These are phyloP conservation scores for Thermoascus crustaceus DNA, from an alignment of 2,329 filamentous ascomycete genomes.

Conservation along the genomic window DNA sequence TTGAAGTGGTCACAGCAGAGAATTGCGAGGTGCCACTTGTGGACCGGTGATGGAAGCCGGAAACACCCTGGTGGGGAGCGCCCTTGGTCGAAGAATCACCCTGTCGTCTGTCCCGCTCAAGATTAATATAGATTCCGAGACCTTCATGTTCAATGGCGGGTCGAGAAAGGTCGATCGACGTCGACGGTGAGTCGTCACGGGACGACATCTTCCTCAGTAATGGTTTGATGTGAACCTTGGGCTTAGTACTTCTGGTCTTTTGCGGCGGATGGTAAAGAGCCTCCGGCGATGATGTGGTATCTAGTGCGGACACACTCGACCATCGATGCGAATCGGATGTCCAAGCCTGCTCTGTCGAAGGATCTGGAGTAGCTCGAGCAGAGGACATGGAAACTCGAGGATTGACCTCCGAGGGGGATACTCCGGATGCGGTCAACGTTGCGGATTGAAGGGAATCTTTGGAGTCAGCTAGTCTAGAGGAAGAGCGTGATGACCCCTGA, in stretches of 20 bases:
- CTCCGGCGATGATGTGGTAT: too few relatives aligned
- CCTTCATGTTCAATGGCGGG: conserved; percentile 50
- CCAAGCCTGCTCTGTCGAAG: background rate
- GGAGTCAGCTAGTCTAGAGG: background rate
- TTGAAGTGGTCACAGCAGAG: conserved; percentile 39
- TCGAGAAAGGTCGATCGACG: conserved; percentile 47
- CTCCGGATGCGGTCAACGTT: background rate
- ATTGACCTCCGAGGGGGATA: background rate
- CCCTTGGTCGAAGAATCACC: conserved; percentile 33
- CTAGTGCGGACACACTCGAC: background rate
- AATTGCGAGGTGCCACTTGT: conserved; percentile 49
- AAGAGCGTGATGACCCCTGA: background rate
- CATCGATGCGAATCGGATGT: background rate
- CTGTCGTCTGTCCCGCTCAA: conserved; percentile 21
- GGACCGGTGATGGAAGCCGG: conserved; percentile 43
- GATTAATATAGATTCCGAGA: conserved; percentile 43
- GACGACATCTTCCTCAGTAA: conserved; percentile 46
- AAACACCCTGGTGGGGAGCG: conserved; percentile 32
- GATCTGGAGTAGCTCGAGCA: background rate
- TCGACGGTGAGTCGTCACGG: conserved; percentile 38
- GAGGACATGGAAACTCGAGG: background rate
- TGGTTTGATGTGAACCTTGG: conserved; percentile 45
- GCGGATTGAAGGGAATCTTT: background rate
- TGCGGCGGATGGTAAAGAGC: too few relatives aligned
- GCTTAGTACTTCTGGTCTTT: conserved; percentile 16